A percentile compares a stretch with the other conserved stretches of the same genome.
Evolutionary conservation across 768 basidiomycete species (phyloP).

Genomic region (Suillus plorans): DNA sequence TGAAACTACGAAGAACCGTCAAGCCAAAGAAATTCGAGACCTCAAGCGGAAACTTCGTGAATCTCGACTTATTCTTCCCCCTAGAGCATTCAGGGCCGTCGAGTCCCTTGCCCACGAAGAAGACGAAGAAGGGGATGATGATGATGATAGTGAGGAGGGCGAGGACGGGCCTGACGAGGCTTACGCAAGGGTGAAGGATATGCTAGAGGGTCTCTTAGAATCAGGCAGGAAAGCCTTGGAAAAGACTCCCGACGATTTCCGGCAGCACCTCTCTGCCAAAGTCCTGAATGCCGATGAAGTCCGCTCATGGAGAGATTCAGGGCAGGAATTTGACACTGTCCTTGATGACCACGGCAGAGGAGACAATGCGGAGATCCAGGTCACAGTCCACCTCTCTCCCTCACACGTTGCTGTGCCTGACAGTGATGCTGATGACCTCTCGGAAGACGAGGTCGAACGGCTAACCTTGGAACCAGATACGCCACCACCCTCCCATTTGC

Average conservation of each 20-base stretch:
- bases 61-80: constrained; percentile 75
- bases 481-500: constrained; percentile 21
- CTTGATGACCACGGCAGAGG: constrained; percentile 14
- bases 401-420: constrained; percentile 21
- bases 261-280: constrained; percentile 50
- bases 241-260: constrained; percentile 52
- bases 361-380: constrained; percentile 21
- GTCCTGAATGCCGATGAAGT: constrained; percentile 76
- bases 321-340: constrained; percentile 17
- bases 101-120: constrained; percentile 46
- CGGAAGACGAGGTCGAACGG: constrained; percentile 29
- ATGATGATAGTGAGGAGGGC: constrained; percentile 44
- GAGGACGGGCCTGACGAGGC: constrained; percentile 49
- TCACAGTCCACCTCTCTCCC: constrained; percentile 14
- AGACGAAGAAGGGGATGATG: constrained; percentile 39
- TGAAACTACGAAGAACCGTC: constrained; percentile 76
- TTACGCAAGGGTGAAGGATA: constrained; percentile 61
- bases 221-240: constrained; percentile 63
- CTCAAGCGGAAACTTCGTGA: constrained; percentile 81
- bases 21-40: constrained; percentile 84
- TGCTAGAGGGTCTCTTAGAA: constrained; percentile 63
- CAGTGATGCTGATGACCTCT: constrained; percentile 16
- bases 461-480: constrained; percentile 18
- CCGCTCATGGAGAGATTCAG: constrained; percentile 52
- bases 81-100: constrained; percentile 55